phyloP scores from a whole-genome alignment of 306 rosid genomes.

The Dicorynia guianensis region DNA sequence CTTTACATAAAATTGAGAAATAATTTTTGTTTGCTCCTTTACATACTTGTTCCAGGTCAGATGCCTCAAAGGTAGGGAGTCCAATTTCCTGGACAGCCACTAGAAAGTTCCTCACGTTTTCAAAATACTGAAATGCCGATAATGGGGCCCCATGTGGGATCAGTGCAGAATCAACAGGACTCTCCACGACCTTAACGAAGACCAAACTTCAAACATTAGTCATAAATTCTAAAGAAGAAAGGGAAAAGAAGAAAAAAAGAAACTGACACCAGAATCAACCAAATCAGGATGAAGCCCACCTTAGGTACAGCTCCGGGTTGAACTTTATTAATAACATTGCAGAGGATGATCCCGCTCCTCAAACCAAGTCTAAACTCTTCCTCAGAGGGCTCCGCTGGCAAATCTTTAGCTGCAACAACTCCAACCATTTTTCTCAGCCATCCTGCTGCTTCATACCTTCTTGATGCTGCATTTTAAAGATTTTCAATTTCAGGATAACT shows the following conservation, averaged over 20 bases:
- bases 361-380: constrained; percentile 95
- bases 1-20: neutral
- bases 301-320: constrained; percentile 85
- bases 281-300: constrained; percentile 53
- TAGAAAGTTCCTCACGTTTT: constrained; percentile 89
- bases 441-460: constrained; percentile 94
- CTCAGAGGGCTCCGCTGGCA: constrained; percentile 97
- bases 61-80: constrained; percentile 87
- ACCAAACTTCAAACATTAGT: neutral
- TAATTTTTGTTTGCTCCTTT: too few relatives aligned
- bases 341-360: constrained; percentile 92
- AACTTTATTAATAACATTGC: constrained; percentile 86
- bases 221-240: too few relatives aligned
- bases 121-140: constrained; percentile 93
- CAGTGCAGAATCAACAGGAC: constrained; percentile 79
- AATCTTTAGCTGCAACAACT: constrained; percentile 93
- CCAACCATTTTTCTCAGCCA: constrained; percentile 97
- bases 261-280: neutral
- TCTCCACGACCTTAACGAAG: constrained; percentile 80
- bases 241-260: neutral
- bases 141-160: constrained; percentile 90
- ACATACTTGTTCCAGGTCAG: constrained; percentile 97
- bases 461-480: constrained; percentile 61
- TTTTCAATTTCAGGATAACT: constrained; percentile 17
- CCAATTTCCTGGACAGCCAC: constrained; percentile 85